Percentiles rank a stretch among this genome's conserved stretches.
phyloP scores from a whole-genome alignment of 2,329 filamentous ascomycete genomes.

The Ophiostoma fasciatum region DNA sequence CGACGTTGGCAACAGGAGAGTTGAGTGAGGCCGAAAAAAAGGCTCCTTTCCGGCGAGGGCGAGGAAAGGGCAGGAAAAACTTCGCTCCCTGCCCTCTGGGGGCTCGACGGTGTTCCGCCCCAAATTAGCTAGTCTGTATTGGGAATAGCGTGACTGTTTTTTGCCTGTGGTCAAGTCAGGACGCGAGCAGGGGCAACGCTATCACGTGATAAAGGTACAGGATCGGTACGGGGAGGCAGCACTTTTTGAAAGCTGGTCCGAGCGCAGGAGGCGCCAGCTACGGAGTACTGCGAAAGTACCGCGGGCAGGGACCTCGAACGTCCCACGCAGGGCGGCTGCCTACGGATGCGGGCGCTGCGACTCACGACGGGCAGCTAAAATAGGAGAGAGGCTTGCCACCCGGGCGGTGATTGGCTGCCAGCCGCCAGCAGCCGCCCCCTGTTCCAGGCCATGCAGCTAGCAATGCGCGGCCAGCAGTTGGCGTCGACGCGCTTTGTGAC shows the following conservation, averaged over 20 bases:
- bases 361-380: slow-evolving; percentile 3
- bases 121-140: slow-evolving; percentile 19
- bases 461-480: too few species aligned
- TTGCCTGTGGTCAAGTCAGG: background rate
- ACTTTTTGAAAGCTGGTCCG: too few species aligned
- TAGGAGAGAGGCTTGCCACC: slow-evolving; percentile 1
- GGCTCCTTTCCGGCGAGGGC: background rate
- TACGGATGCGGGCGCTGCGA: slow-evolving; percentile 1
- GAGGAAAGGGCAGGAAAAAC: slow-evolving; percentile 25
- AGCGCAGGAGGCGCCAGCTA: too few species aligned
- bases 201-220: background rate
- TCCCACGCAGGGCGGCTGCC: slow-evolving; percentile 1
- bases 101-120: slow-evolving; percentile 18
- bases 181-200: too few species aligned
- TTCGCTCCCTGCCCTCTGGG: slow-evolving; percentile 24
- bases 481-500: too few species aligned
- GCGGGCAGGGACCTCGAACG: background rate
- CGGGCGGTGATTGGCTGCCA: background rate
- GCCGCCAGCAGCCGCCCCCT: too few species aligned
- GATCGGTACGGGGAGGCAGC: background rate
- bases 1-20: slow-evolving; percentile 11
- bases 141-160: slow-evolving; percentile 14
- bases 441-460: too few species aligned
- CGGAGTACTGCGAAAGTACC: slow-evolving; percentile 3
- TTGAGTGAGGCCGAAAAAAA: slow-evolving; percentile 7